Evolutionary conservation across 768 basidiomycete species (phyloP), one percentile per base, ranked within the genome.

Genomic region (Tricholoma furcatifolium): DNA sequence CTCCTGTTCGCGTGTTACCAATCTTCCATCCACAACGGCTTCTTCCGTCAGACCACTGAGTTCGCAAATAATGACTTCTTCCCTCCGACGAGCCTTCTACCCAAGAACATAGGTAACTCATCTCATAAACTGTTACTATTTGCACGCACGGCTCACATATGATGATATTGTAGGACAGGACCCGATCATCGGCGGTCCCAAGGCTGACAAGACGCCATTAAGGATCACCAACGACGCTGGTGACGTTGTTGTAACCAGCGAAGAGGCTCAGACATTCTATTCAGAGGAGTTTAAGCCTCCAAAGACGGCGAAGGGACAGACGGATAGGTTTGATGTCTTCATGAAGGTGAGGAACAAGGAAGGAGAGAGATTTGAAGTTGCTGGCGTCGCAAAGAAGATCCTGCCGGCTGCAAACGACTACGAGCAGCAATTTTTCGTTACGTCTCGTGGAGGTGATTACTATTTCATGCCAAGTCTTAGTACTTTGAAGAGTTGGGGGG

Each of bases 1-100:
- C 59, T 73, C 23, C 54, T 66, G 23, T 72, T 71, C 51, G 59
- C 66, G 30, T 68, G 64, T 42, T 76, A 76, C 58, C 72, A 73
- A 53, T 67, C 71, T 8, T 49, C 53, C 15, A 57, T 74, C 52
- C 55, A 60, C 47, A 58, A 64, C 15, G 74, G 74, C 15, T 75
- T 74, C 60, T 38, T 60, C 21, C 68, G 64, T 35, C 67, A 69
- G 45, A 41, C 43, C 31, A 58, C 65, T 9, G 47, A 36, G 11
- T 62, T 56, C 34, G 61, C 57, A 2, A 53, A 53, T 30, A 65
- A 67, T 40, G 60, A 64, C 34, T 64, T 52, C 39, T 65, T 63
- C 50, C 65, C 64, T 8, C 27, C 44, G 3, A 49, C 55, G 7
- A 39, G 51, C 23, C 46, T 62, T 14, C 17, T 54, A 14, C 65